phyloP scores from a whole-genome alignment of 192 early-diverging fungal genomes.

The Helicostylum pulchrum region DNA sequence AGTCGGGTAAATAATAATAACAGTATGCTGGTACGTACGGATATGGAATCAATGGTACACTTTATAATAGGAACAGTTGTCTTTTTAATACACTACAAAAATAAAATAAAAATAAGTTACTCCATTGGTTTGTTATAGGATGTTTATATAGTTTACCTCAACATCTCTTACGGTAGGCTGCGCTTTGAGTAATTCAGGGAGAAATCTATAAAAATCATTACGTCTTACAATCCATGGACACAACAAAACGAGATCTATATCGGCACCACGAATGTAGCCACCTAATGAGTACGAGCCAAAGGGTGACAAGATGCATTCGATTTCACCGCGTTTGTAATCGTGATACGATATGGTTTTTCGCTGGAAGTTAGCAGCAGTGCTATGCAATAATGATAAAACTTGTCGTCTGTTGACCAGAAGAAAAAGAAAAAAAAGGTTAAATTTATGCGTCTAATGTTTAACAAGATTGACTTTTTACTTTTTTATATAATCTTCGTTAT shows the following conservation, averaged over 20 bases:
- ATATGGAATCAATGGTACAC: conserved; percentile 20
- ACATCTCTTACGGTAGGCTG: neutral
- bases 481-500: neutral
- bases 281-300: conserved; percentile 32
- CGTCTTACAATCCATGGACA: neutral
- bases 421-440: neutral
- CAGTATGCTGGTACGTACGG: neutral
- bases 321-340: neutral
- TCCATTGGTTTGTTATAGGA: neutral
- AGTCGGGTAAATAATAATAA: neutral
- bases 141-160: neutral
- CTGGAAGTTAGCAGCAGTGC: neutral
- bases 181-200: neutral
- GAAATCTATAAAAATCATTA: neutral
- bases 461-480: neutral
- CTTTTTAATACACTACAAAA: conserved; percentile 8
- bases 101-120: neutral
- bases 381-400: neutral
- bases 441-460: neutral
- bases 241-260: conserved; percentile 20
- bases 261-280: conserved; percentile 14
- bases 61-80: conserved; percentile 34
- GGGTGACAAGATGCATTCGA: conserved; percentile 12
- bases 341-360: neutral
- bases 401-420: neutral